phyloP scores from a whole-genome alignment of 768 basidiomycete genomes.

The Mycena amicta region DNA sequence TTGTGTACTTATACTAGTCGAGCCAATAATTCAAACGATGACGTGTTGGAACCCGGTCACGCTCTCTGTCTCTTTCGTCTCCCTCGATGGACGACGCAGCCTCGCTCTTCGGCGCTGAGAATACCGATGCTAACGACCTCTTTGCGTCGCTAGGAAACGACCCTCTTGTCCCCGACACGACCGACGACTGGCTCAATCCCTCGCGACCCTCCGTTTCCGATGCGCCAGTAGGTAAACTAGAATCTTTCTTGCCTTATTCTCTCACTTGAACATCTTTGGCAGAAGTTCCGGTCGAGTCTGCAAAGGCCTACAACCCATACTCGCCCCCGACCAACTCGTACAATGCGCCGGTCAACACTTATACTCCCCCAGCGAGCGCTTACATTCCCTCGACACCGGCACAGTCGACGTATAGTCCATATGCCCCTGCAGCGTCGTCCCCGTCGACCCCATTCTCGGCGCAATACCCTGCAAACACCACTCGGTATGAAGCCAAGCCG shows the following conservation, averaged over 20 bases:
- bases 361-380: conserved; percentile 6
- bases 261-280: background rate
- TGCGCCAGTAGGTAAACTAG: background rate
- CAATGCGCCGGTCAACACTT: conserved; percentile 16
- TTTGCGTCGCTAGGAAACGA: conserved; percentile 59
- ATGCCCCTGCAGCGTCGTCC: conserved; percentile 24
- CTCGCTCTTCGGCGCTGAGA: conserved; percentile 69
- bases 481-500: conserved; percentile 26
- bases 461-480: conserved; percentile 26
- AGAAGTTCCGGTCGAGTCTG: conserved; percentile 1
- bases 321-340: conserved; percentile 7
- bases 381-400: conserved; percentile 21
- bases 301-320: conserved; percentile 1
- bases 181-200: conserved; percentile 23
- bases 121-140: conserved; percentile 62
- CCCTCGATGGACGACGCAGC: conserved; percentile 71
- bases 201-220: conserved; percentile 3
- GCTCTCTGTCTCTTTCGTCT: background rate
- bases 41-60: conserved; percentile 14
- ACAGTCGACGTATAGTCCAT: conserved; percentile 21
- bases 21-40: no score
- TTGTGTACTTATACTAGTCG: background rate
- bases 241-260: no score
- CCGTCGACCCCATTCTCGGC: conserved; percentile 31
- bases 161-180: conserved; percentile 34